phyloP scores from a whole-genome alignment of 2,329 filamentous ascomycete species.

The Fusarium xyrophilum region DNA sequence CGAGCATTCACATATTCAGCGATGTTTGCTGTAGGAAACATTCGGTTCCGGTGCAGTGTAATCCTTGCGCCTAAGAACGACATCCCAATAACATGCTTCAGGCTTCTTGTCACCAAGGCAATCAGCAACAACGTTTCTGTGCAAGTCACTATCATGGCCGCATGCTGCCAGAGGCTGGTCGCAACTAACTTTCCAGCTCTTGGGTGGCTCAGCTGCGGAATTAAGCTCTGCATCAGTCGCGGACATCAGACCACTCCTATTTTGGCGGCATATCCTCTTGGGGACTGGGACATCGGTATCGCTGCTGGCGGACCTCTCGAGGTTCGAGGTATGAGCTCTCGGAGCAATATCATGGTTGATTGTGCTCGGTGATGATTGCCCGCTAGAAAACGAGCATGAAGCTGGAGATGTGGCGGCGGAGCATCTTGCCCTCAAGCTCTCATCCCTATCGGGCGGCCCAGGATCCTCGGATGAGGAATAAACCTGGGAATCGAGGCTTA shows the following conservation, averaged over 20 bases:
- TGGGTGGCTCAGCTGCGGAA: background rate
- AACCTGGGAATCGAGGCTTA: fast-evolving
- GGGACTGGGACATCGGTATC: fast-evolving
- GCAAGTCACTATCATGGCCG: fast-evolving
- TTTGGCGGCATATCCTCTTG: background rate
- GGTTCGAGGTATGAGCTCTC: fast-evolving
- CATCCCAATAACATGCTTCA: too few relatives aligned
- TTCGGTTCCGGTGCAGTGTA: too few relatives aligned
- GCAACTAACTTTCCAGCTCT: background rate
- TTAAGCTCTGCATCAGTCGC: background rate
- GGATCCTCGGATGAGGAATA: too few relatives aligned
- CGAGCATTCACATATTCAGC: fast-evolving
- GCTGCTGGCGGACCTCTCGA: background rate
- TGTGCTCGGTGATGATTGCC: background rate
- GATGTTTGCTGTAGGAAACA: background rate
- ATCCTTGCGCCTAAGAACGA: too few relatives aligned
- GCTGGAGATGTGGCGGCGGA: background rate
- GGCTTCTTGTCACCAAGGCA: fast-evolving
- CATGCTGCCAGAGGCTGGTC: background rate
- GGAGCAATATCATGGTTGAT: fast-evolving
- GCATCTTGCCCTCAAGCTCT: fast-evolving
- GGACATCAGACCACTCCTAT: background rate
- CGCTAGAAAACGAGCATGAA: fast-evolving
- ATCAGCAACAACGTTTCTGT: fast-evolving
- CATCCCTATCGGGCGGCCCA: background rate